Evolutionary conservation across 306 rosid species (phyloP).

Genomic region (Cicer yamashitae): DNA sequence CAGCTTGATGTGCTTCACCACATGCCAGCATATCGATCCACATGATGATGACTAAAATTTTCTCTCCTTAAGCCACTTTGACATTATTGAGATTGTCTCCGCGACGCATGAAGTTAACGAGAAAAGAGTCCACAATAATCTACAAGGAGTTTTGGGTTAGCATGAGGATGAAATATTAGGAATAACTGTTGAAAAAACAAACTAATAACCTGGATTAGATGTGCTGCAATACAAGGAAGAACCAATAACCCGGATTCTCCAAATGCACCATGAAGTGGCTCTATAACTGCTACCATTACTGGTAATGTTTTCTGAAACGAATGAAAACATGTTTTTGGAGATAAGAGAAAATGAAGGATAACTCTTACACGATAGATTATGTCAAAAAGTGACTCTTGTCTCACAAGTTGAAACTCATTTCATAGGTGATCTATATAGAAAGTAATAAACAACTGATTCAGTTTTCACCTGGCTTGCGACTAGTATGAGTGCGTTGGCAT

Average conservation of each 20-base stretch:
- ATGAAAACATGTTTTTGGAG: conserved; percentile 23
- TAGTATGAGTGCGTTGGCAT: conserved; percentile 69
- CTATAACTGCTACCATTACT: conserved; percentile 92
- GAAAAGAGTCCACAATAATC: conserved; percentile 60
- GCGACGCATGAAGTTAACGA: conserved; percentile 65
- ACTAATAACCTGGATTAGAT: conserved; percentile 79
- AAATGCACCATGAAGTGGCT: conserved; percentile 80
- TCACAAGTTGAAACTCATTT: conserved; percentile 38
- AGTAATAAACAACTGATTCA: conserved; percentile 11
- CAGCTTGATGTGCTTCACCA: too few relatives aligned
- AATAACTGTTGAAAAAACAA: background rate
- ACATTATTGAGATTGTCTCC: conserved; percentile 47
- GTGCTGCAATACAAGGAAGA: conserved; percentile 97
- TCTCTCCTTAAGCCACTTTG: conserved; percentile 51
- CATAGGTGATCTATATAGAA: conserved; percentile 8
- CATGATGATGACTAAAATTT: background rate
- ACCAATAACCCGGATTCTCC: conserved; percentile 89
- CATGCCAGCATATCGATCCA: too few relatives aligned
- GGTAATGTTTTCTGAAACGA: conserved; percentile 86
- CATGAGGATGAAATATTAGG: conserved; percentile 17
- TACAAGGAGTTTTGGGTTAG: conserved; percentile 15
- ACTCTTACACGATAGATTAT: background rate
- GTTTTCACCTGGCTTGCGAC: conserved; percentile 84
- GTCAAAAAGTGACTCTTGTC: conserved; percentile 25
- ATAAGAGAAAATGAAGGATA: conserved; percentile 1